A percentile compares a stretch with the other conserved stretches of the same genome.
Conservation (phyloP, 768 basidiomycete genomes). For the Lepiota venenata region DNA sequence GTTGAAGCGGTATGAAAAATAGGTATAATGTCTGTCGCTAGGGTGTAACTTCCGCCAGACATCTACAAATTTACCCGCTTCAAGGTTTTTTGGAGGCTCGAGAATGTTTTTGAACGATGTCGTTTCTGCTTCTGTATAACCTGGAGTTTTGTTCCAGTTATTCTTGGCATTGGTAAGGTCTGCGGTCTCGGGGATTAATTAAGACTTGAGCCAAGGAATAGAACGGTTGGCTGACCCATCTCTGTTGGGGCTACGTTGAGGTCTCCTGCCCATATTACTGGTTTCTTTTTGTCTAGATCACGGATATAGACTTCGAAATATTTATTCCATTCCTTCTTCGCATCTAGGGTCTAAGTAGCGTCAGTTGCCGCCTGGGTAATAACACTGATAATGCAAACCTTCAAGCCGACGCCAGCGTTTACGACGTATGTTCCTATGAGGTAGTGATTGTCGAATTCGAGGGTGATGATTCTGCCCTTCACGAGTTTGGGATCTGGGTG, state of each 20-base stretch:
- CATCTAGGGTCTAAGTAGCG: conserved; percentile 59
- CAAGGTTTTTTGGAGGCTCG: conserved; percentile 38
- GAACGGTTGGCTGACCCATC: conserved; percentile 40
- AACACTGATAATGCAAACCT: conserved; percentile 40
- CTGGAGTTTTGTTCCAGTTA: conserved; percentile 88
- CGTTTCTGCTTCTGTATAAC: conserved; percentile 82
- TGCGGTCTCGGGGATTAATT: conserved; percentile 19
- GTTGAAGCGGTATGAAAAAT: conserved; percentile 82
- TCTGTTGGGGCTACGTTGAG: conserved; percentile 83
- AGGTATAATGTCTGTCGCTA: conserved; percentile 70
- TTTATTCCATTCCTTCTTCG: conserved; percentile 75
- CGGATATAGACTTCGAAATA: conserved; percentile 76
- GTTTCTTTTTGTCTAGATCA: conserved; percentile 70
- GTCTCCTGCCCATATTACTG: conserved; percentile 88
- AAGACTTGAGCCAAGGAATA: neutral
- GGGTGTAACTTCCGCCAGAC: conserved; percentile 77
- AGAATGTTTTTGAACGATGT: conserved; percentile 70
- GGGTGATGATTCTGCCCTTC: conserved; percentile 76
- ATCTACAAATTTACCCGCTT: conserved; percentile 61
- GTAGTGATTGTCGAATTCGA: conserved; percentile 74
- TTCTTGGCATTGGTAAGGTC: conserved; percentile 66
- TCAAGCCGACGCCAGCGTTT: conserved; percentile 75
- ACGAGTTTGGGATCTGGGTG: conserved; percentile 62
- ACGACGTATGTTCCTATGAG: conserved; percentile 81
- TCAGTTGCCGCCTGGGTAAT: conserved; percentile 3